Conservation (phyloP, 2,329 filamentous ascomycete species). For the Venturiaceae sp. region DNA sequence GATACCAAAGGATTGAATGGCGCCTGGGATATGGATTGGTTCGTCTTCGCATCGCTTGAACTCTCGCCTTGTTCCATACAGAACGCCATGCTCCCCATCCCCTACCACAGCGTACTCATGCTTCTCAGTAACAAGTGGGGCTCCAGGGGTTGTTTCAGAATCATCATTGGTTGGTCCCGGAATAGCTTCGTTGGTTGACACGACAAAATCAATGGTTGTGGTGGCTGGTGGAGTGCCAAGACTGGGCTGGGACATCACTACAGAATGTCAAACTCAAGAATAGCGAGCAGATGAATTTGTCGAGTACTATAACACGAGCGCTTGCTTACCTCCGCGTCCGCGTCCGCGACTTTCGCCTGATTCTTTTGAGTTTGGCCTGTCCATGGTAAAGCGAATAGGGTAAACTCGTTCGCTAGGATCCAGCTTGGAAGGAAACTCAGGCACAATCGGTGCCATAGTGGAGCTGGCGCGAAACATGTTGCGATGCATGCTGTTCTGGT, state of each 20-base stretch:
- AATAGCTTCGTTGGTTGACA: background rate
- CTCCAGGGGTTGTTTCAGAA: too few species aligned
- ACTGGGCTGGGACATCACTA: background rate
- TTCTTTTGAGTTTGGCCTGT: background rate
- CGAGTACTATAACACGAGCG: too few species aligned
- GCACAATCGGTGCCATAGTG: background rate
- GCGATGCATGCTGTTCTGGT: background rate
- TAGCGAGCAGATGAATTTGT: too few species aligned
- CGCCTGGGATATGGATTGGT: slow-evolving; percentile 78
- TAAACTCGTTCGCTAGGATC: background rate
- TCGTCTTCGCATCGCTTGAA: slow-evolving; percentile 73
- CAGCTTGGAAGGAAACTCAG: background rate
- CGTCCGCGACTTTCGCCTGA: background rate
- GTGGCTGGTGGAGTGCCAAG: background rate
- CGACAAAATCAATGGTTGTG: background rate
- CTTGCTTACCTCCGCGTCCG: too few species aligned
- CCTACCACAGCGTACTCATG: slow-evolving; percentile 1
- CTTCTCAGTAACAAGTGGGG: background rate
- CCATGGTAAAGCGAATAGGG: background rate
- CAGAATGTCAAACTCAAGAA: too few species aligned
- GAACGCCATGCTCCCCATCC: background rate
- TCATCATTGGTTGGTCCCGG: background rate
- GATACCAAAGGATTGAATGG: slow-evolving; percentile 69
- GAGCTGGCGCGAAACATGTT: background rate
- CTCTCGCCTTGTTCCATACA: background rate